Conservation (phyloP, 1,139 yeast genomes). For the Lodderomyces elongisporus region DNA sequence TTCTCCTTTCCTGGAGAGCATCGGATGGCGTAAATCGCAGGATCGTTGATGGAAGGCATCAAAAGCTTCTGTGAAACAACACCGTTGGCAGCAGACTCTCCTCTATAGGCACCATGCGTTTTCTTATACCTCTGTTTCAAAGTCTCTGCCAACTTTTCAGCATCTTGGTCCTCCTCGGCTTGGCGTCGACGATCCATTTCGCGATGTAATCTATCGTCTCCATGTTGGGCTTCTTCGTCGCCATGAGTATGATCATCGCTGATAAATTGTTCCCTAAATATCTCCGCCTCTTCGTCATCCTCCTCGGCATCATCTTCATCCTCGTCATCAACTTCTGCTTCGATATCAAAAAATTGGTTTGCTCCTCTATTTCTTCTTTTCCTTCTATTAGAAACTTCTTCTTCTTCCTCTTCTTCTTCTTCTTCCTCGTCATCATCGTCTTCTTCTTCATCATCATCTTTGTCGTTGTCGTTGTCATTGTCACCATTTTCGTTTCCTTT, state of each 20-base stretch:
- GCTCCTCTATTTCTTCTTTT: slow-evolving; percentile 66
- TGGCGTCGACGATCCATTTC: slow-evolving; percentile 89
- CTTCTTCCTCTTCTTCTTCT: slow-evolving; percentile 50
- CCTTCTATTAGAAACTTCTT: slow-evolving; percentile 37
- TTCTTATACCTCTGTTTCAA: slow-evolving; percentile 91
- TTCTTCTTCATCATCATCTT: slow-evolving; percentile 27
- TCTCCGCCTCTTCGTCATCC: slow-evolving; percentile 85
- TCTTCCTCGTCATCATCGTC: slow-evolving; percentile 63
- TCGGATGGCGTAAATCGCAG: slow-evolving; percentile 92
- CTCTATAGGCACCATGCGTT: slow-evolving; percentile 78
- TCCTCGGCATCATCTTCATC: slow-evolving; percentile 90
- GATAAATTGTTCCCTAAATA: slow-evolving; percentile 77
- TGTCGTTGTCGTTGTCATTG: slow-evolving; percentile 5
- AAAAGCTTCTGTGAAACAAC: slow-evolving; percentile 89
- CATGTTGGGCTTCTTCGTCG: slow-evolving; percentile 41
- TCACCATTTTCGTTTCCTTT: slow-evolving; percentile 6
- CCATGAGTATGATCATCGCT: slow-evolving; percentile 62
- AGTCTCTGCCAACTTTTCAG: slow-evolving; percentile 89
- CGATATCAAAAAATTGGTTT: slow-evolving; percentile 94
- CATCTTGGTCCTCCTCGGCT: slow-evolving; percentile 89
- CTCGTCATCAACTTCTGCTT: slow-evolving; percentile 98
- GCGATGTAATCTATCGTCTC: slow-evolving; percentile 74
- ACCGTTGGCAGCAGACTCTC: slow-evolving; percentile 68
- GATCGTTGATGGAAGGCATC: slow-evolving; percentile 94
- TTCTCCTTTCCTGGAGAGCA: slow-evolving; percentile 92